A percentile compares a stretch with the other conserved stretches of the same genome.
Evolutionary conservation across 768 basidiomycete genomes (phyloP).

Genomic region (Tricholoma matsutake): DNA sequence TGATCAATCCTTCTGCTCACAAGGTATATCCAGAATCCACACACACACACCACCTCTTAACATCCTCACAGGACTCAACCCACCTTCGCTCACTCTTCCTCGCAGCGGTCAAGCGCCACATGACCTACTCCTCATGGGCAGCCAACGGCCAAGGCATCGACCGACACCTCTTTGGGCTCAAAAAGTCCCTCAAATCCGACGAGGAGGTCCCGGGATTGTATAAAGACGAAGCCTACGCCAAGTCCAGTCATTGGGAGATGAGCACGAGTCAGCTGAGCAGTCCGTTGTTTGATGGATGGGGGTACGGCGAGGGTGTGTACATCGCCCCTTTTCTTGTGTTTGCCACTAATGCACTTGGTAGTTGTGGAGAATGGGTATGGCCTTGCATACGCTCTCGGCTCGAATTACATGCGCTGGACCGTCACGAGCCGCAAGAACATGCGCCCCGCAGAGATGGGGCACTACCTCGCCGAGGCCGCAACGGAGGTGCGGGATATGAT

Average conservation of each 20-base stretch:
- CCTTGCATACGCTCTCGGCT: conserved; percentile 85
- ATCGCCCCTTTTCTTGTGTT: background rate
- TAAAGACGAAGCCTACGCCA: conserved; percentile 63
- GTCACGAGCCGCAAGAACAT: conserved; percentile 70
- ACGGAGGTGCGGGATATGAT: conserved; percentile 20
- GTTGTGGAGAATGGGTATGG: conserved; percentile 94
- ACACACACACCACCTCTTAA: no score
- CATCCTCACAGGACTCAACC: conserved; percentile 21
- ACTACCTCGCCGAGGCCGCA: conserved; percentile 40
- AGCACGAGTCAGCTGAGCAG: conserved; percentile 87
- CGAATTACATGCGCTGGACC: conserved; percentile 84
- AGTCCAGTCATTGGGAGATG: conserved; percentile 87
- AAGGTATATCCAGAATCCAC: background rate
- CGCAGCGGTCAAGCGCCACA: conserved; percentile 75
- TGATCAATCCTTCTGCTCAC: conserved; percentile 49
- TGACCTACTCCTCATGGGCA: conserved; percentile 87
- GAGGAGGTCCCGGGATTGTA: conserved; percentile 76
- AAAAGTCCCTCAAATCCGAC: conserved; percentile 70
- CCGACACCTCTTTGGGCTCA: conserved; percentile 91
- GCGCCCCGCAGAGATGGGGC: conserved; percentile 48
- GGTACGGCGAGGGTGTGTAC: conserved; percentile 85
- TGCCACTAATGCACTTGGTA: background rate
- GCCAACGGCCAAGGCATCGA: conserved; percentile 95
- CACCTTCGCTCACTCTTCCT: conserved; percentile 68
- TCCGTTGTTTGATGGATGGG: conserved; percentile 89